Conservation (phyloP, 352 stramenopile species). For the Globisporangium iwayamae region DNA sequence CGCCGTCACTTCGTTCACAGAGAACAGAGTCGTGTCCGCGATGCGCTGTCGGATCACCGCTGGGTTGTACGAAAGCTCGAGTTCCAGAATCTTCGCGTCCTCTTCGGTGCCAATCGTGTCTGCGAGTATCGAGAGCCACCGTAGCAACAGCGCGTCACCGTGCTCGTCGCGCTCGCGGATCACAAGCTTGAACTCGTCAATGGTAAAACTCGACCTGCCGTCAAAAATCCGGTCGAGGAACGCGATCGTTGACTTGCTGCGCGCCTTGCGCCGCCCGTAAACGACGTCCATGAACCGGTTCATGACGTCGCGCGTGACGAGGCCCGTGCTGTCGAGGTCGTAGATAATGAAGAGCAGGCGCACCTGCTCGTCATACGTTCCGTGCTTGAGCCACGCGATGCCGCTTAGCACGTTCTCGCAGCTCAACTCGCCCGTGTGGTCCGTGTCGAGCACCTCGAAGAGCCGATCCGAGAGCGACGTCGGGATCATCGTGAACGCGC, state of each 20-base stretch:
- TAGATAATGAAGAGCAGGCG: constrained; percentile 84
- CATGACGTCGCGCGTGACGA: constrained; percentile 66
- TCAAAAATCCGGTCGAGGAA: constrained; percentile 68
- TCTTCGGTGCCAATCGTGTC: constrained; percentile 66
- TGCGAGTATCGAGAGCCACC: constrained; percentile 63
- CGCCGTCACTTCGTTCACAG: constrained; percentile 61
- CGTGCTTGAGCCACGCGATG: constrained; percentile 73
- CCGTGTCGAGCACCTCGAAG: constrained; percentile 79
- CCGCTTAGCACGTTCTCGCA: constrained; percentile 62
- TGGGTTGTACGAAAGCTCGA: constrained; percentile 80
- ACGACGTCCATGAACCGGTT: constrained; percentile 85
- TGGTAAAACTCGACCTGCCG: constrained; percentile 30
- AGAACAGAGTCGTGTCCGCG: constrained; percentile 64
- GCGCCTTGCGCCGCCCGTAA: constrained; percentile 57
- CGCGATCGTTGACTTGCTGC: constrained; percentile 33
- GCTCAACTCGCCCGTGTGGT: constrained; percentile 60
- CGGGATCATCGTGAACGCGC: constrained; percentile 75
- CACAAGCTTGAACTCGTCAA: constrained; percentile 60
- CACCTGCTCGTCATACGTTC: constrained; percentile 66
- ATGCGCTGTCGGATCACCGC: constrained; percentile 80
- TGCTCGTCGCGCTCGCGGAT: constrained; percentile 49
- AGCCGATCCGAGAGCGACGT: constrained; percentile 78
- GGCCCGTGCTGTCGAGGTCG: constrained; percentile 60
- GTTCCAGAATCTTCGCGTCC: constrained; percentile 62
- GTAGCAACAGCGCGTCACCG: constrained; percentile 52